A percentile compares a stretch with the other conserved stretches of the same genome.
phyloP scores from a whole-genome alignment of 305 asterid genomes.

The Salvia sclarea region DNA sequence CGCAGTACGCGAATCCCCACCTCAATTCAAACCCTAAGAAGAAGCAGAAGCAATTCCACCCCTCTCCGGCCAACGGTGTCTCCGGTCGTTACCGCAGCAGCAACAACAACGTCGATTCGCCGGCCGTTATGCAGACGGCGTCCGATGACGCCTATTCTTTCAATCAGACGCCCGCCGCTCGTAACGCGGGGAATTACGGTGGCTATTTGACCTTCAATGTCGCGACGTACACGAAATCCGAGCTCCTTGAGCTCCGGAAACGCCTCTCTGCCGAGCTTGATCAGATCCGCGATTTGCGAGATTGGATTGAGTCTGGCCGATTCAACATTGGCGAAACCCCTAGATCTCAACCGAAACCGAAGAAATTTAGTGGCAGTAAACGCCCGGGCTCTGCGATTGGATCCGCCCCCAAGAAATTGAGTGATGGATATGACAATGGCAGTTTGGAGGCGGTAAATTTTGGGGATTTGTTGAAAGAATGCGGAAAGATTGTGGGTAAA shows the following conservation, averaged over 20 bases:
- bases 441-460: conserved; percentile 33
- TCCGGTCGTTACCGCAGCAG: conserved; percentile 39
- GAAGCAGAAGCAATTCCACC: conserved; percentile 73
- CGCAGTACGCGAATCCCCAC: conserved; percentile 59
- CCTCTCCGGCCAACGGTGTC: conserved; percentile 44
- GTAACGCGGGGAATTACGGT: conserved; percentile 54
- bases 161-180: conserved; percentile 59
- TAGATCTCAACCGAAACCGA: conserved; percentile 57
- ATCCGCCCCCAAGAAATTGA: conserved; percentile 43
- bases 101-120: conserved; percentile 42
- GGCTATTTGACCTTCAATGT: conserved; percentile 53
- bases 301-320: conserved; percentile 66
- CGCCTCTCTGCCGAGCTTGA: conserved; percentile 61
- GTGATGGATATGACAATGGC: conserved; percentile 43
- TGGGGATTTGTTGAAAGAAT: conserved; percentile 66
- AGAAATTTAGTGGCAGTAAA: conserved; percentile 54
- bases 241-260: conserved; percentile 58
- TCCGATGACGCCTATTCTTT: conserved; percentile 95
- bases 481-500: conserved; percentile 65
- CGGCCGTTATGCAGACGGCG: conserved; percentile 75
- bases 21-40: conserved; percentile 69
- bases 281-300: conserved; percentile 66
- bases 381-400: conserved; percentile 47
- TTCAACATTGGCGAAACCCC: conserved; percentile 46
- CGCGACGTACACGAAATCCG: conserved; percentile 53